Evolutionary conservation across 306 rosid species (phyloP), one percentile per base, ranked within the genome.

Genomic region (Trifolium subterraneum): DNA sequence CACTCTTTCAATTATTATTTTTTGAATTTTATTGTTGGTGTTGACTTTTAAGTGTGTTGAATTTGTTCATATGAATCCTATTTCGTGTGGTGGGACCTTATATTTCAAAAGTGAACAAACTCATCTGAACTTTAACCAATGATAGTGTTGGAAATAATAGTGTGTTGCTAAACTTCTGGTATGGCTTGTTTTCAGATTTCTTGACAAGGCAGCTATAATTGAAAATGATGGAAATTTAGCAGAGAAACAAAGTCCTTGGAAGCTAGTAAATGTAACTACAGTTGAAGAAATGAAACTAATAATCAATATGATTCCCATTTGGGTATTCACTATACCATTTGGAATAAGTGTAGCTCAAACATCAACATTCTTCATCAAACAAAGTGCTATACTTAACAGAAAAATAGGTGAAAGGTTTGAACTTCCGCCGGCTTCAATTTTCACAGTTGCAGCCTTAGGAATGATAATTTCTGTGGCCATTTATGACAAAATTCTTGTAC

Each of bases 211-310:
- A 10, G 98, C 98, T 0, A 81, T 91, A 68, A 19, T 88, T 25
- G 90, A 80, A 56, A 70, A 80, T 33, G 68, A 66, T 3, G 79
- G 68, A 47, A 55, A 79, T 61, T 44, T 36, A 62, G 72, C 50
- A 10, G 88, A 78, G 73, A 90, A 86, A 70, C 81, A 81, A 58
- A 83, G 84, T 71, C 90, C 94, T 0, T 94, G 96, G 95, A 83
- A 80, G 65, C 88, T 91, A 9, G 86, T 89, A 50, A 90, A 89
- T 0, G 88, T 91, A 31, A 90, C 96, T 0, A 87, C 68, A 72
- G 88, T 94, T 13, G 98, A 94, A 82, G 98, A 94, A 80, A 72
- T 88, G 89, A 94, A 94, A 84, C 95, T 94, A 2, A 68, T 94
- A 14, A 89, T 91, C 65, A 91, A 94, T 75, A 83, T 94, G 82